phyloP scores from a whole-genome alignment of 441 rosid species.

The Brassica balearica region DNA sequence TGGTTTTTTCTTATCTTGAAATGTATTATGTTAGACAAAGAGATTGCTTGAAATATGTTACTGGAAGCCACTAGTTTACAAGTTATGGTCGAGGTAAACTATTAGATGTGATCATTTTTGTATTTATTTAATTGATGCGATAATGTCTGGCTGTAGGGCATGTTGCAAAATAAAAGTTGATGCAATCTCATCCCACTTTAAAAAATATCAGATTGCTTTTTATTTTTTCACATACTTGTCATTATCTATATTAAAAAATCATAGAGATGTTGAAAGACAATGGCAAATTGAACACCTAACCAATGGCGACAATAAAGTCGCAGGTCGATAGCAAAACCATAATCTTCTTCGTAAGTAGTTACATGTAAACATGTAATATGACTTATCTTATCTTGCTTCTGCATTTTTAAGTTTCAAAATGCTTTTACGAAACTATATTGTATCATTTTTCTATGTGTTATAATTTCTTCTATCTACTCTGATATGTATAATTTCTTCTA shows the following conservation, averaged over 20 bases:
- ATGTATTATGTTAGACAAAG: constrained; percentile 14
- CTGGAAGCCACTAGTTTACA: background rate
- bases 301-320: constrained; percentile 41
- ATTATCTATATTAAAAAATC: constrained; percentile 23
- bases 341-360: constrained; percentile 23
- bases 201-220: constrained; percentile 13
- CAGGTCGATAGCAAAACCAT: constrained; percentile 38
- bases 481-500: background rate
- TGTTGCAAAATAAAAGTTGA: constrained; percentile 23
- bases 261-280: constrained; percentile 38
- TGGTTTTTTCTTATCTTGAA: background rate
- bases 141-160: constrained; percentile 26
- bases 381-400: background rate
- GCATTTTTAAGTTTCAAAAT: background rate
- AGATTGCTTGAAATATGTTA: constrained; percentile 16
- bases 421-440: background rate
- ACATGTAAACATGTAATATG: background rate
- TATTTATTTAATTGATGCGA: background rate
- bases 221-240: constrained; percentile 17
- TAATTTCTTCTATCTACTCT: background rate
- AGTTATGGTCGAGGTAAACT: background rate
- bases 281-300: constrained; percentile 37
- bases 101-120: constrained; percentile 14
- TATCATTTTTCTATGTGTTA: background rate
- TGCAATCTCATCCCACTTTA: constrained; percentile 28